phyloP scores from a whole-genome alignment of 2,329 filamentous ascomycete genomes.

The Colletotrichum ledebouriae region DNA sequence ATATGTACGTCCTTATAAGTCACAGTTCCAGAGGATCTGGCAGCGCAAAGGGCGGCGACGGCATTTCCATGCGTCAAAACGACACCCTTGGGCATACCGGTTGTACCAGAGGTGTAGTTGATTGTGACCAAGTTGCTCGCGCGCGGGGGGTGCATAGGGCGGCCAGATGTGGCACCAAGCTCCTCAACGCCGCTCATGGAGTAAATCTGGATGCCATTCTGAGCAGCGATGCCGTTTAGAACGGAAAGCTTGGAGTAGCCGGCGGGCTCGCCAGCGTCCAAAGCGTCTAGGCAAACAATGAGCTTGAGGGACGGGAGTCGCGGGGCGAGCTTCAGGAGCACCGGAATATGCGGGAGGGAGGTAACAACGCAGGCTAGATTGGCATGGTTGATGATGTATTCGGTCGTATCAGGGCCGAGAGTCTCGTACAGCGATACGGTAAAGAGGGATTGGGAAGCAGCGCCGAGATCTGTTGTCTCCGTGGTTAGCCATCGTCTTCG shows the following conservation, averaged over 20 bases:
- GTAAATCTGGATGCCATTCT: conserved; percentile 82
- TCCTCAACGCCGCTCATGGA: conserved; percentile 86
- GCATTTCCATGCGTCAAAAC: conserved; percentile 86
- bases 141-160: conserved; percentile 77
- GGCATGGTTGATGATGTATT: conserved; percentile 96
- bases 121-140: conserved; percentile 87
- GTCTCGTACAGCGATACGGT: conserved; percentile 97
- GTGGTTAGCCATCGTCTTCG: conserved; percentile 7
- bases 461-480: conserved; percentile 76
- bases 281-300: conserved; percentile 87
- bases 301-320: conserved; percentile 85
- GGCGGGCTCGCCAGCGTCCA: conserved; percentile 82
- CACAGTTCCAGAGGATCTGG: conserved; percentile 68
- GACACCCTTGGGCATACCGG: conserved; percentile 85
- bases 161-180: conserved; percentile 78
- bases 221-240: conserved; percentile 79
- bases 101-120: conserved; percentile 92
- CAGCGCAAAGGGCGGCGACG: conserved; percentile 77
- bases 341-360: conserved; percentile 84
- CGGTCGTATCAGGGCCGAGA: conserved; percentile 88
- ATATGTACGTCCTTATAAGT: conserved; percentile 72
- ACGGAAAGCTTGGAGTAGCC: conserved; percentile 85
- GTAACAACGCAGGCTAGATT: conserved; percentile 81
- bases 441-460: conserved; percentile 88
- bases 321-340: conserved; percentile 83